Percentiles rank a stretch among this genome's conserved stretches.
phyloP scores from a whole-genome alignment of 177 flowering plant species.

The Telopea speciosissima region DNA sequence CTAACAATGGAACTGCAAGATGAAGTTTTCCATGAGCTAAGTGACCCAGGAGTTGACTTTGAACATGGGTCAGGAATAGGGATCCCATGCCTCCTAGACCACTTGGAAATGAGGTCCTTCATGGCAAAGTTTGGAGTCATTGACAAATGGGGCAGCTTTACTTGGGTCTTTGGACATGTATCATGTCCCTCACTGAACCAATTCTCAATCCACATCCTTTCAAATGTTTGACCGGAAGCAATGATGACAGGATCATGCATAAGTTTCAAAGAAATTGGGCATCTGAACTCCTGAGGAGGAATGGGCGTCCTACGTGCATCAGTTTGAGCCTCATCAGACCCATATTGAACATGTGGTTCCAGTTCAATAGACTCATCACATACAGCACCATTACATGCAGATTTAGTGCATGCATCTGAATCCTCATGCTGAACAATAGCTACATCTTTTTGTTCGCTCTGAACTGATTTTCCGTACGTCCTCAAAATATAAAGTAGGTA shows the following conservation, averaged over 20 bases:
- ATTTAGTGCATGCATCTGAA: neutral
- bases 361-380: constrained; percentile 14
- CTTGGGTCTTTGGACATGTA: constrained; percentile 48
- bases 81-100: constrained; percentile 38
- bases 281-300: constrained; percentile 63
- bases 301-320: constrained; percentile 14
- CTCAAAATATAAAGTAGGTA: constrained; percentile 45
- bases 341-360: constrained; percentile 7
- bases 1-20: constrained; percentile 41
- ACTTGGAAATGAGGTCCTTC: constrained; percentile 48
- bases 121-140: constrained; percentile 37
- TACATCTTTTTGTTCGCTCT: constrained; percentile 20
- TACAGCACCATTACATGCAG: neutral
- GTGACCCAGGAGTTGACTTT: constrained; percentile 6
- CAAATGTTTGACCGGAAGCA: constrained; percentile 84
- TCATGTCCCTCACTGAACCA: constrained; percentile 65
- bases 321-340: constrained; percentile 16
- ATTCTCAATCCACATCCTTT: constrained; percentile 61
- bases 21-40: constrained; percentile 31
- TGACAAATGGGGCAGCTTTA: constrained; percentile 29
- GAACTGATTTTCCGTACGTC: constrained; percentile 43
- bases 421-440: constrained; percentile 11
- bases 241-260: constrained; percentile 89
- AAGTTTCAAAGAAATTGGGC: constrained; percentile 63
- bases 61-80: constrained; percentile 27